Evolutionary conservation across 2,329 filamentous ascomycete genomes (phyloP), one percentile per base, ranked within the genome.

Genomic region (Calonectria crousiana): DNA sequence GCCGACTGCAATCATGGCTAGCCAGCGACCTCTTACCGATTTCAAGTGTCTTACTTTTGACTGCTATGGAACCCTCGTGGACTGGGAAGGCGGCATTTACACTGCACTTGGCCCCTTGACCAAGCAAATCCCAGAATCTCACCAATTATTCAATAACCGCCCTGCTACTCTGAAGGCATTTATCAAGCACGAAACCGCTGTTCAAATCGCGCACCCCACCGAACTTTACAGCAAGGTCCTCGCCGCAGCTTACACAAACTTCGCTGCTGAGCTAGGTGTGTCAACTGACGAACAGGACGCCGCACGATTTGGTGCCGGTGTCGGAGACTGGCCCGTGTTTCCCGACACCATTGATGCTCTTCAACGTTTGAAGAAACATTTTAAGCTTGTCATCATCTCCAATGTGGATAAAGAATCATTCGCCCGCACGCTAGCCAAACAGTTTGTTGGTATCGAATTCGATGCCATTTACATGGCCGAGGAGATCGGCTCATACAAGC

Each of bases 31-130:
- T 20, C 67, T 69, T 30, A 49, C 67, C 34, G 62, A 60, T 6
- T 72, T 72, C 30, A 69, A 44, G 10, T 41, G 65, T 44, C 89
- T 95, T 38, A 92, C 91, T 79, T 95, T 95, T 84, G 94, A 96
- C 84, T 91, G 93, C 85, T 95, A 94, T 83, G 93, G 93, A 81
- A 96, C 94, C 0, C 88, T 95, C 3, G 91, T 95, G 71, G 93
- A 95, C 85, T 95, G 93, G 93, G 92, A 95, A 82, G 82, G 85
- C 28, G 93, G 93, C 69, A 89, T 95, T 71, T 83, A 89, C 58
- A 76, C 83, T 1, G 87, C 89, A 1, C 86, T 95, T 2, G 78
- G 83, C n/a, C 86, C 89, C 0, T 79, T 90, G 13, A 83, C 88
- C 65, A 79, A 87, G 41, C 83, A 81, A 20, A 83, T 89, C 0